phyloP scores from a whole-genome alignment of 1,284 basidiomycete species.

The Amylostereum areolatum region DNA sequence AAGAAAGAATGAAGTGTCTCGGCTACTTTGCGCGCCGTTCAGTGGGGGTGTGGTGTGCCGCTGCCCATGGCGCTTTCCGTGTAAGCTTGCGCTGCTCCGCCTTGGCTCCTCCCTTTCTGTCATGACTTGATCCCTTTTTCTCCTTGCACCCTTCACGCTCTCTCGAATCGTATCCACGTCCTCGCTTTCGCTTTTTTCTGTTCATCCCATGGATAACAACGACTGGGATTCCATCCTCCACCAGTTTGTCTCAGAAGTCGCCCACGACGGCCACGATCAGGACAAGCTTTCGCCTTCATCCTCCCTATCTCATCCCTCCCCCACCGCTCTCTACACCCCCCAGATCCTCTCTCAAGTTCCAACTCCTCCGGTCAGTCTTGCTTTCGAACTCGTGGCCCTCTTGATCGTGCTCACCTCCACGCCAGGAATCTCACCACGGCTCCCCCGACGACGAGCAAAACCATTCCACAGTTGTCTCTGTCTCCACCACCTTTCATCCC shows the following conservation, averaged over 20 bases:
- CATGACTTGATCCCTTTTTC: not conserved
- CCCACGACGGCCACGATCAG: slow-evolving; percentile 38
- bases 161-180: too few relatives aligned
- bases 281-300: slow-evolving; percentile 28
- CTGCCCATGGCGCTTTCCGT: too few relatives aligned
- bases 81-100: too few relatives aligned
- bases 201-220: slow-evolving; percentile 30
- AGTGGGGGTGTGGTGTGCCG: too few relatives aligned
- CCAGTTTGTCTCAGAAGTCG: slow-evolving; percentile 42
- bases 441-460: slow-evolving; percentile 31
- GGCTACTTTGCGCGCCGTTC: too few relatives aligned
- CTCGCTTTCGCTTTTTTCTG: not conserved
- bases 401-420: not conserved
- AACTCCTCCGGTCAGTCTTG: slow-evolving; percentile 55
- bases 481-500: slow-evolving; percentile 76
- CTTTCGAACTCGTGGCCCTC: not conserved
- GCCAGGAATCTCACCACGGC: slow-evolving; percentile 23
- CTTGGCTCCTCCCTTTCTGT: too few relatives aligned
- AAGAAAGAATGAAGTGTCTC: too few relatives aligned
- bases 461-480: slow-evolving; percentile 47
- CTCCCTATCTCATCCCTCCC: slow-evolving; percentile 23
- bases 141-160: not conserved
- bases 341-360: slow-evolving; percentile 42
- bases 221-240: slow-evolving; percentile 56
- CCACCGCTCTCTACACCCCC: slow-evolving; percentile 13